Base-by-base conservation (phyloP, 2,329 filamentous ascomycete genomes). In the Purpureocillium lavendulum region DNA sequence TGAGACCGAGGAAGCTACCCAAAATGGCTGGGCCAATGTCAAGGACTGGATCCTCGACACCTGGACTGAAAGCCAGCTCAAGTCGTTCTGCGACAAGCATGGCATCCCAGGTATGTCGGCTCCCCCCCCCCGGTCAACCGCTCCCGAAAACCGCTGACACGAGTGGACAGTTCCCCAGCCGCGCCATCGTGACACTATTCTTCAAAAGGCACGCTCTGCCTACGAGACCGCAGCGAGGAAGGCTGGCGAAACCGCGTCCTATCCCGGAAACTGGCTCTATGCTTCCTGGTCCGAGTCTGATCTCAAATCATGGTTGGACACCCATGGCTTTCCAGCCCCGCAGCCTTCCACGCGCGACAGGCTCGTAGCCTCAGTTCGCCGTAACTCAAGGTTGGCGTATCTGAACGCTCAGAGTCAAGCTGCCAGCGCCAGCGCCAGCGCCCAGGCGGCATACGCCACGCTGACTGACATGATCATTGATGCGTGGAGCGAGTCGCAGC, bases 251-350 rank as follows among this genome's bases (percentile, higher is more conserved):
- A 83, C 87, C 12, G 67, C 77, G 38, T 67, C 79, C n/a, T 97
- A 97, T 57, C 92, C 92, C 28, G 92, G 92, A 30, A 80, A 96
- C 66, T 97, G 92, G 92, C 69, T 97, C 33, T 98, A 96, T 58
- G 75, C 81, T 44, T 73, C 82, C 7, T 98, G 92, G 92, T 82
- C 85, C 38, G 86, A 95, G 48, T 96, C 89, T 48, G 90, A 96
- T 36, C 68, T 95, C 46, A 97, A 97, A 71, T 76, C 85, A 49
- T 98, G 86, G 84, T 82, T 96, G 35, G 92, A 97, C 54, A 82
- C 83, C 49, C 80, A 87, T 50, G 92, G 92, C 38, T 80, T 90
- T 62, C 82, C 87, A 11, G 85, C 77, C 40, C 90, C 92, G 44
- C 90, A 97, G 60, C 84, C 87, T 24, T 78, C 78, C 36, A 81